Base-by-base conservation (phyloP, 2,329 filamentous ascomycete species). In the Phialophora macrospora region DNA sequence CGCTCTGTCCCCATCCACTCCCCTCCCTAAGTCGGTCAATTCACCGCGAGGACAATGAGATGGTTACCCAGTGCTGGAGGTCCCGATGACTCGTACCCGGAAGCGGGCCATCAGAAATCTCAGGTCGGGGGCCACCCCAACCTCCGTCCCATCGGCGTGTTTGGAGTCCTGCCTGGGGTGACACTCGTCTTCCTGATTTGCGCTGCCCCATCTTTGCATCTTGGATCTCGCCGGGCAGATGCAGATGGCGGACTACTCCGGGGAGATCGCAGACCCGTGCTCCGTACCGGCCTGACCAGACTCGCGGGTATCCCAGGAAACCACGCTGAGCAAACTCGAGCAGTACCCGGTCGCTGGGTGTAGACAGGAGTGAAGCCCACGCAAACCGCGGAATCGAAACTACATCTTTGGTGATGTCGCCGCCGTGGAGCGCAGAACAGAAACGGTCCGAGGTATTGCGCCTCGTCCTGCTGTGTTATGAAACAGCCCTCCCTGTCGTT, bases 141-240 rank as follows among this genome's bases (percentile, higher is more conserved):
- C 38, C 17, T 44, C 14, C 5, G 38, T 44, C n/a, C 38, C 7
- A 44, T 44, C 8, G 38, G 38, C 38, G 14, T 44, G 38, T n/a
- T 8, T n/a, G 17, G 38, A 44, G 38, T 44, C 3, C 38, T 44
- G 38, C 38, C 38, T 41, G 38, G 38, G 38, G 38, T 14, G 38
- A 7, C 14, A 44, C 48, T 14, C 48, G 5, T 24, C 9, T 6
- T 26, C 2, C 22, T 26, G 48, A 26, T 52, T 52, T 52, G 14
- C 22, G 28, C 17, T 52, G 17, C 48, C 46, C 32, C 26, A 52
- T 30, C 34, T 17, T 24, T 34, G 59, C 32, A 55, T 55, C 59
- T 62, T 32, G 59, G 49, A 62, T 62, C 59, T 62, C 24, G 24
- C 59, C 59, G 34, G 24, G 59, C 56, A 62, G 34, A 62, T 62